A percentile compares a stretch with the other conserved stretches of the same genome.
Conservation (phyloP, 371 early-diverging fungal species). For the Rhizopus sp. region DNA sequence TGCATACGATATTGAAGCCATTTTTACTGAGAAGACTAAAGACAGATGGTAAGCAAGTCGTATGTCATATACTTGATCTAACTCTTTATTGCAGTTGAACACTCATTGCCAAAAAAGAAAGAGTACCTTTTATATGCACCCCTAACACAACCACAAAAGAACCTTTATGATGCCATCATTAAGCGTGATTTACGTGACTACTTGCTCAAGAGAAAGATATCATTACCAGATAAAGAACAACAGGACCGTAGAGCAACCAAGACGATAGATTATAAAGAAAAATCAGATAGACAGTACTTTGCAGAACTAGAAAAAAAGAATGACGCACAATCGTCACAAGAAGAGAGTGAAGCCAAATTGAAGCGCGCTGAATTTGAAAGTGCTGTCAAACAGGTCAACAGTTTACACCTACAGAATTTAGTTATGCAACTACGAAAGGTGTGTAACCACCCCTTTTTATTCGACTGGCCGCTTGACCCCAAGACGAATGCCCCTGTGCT, state of each 20-base stretch:
- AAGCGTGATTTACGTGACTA: constrained; percentile 74
- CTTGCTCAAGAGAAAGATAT: constrained; percentile 58
- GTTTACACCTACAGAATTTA: constrained; percentile 72
- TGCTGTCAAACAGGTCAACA: constrained; percentile 50
- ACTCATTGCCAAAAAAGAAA: constrained; percentile 85
- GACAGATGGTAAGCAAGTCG: constrained; percentile 70
- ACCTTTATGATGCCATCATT: constrained; percentile 82
- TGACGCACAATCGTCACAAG: constrained; percentile 5
- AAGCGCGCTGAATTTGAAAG: constrained; percentile 9
- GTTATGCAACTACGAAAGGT: constrained; percentile 96
- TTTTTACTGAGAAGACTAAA: constrained; percentile 96
- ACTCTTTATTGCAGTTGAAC: constrained; percentile 65
- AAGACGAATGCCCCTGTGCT: constrained; percentile 46
- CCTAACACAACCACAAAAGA: constrained; percentile 78
- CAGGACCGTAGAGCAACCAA: constrained; percentile 20
- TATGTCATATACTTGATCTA: neutral
- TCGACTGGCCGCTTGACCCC: constrained; percentile 74
- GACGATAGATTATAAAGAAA: constrained; percentile 46
- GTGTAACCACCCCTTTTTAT: constrained; percentile 95
- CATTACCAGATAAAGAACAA: constrained; percentile 19
- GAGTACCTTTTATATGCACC: constrained; percentile 89
- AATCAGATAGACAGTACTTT: constrained; percentile 46
- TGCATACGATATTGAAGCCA: constrained; percentile 91
- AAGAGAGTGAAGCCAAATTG: neutral
- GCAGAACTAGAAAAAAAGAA: constrained; percentile 44